Evolutionary conservation across 2,329 filamentous ascomycete genomes (phyloP).

Genomic region (Bipolaris gigantea): DNA sequence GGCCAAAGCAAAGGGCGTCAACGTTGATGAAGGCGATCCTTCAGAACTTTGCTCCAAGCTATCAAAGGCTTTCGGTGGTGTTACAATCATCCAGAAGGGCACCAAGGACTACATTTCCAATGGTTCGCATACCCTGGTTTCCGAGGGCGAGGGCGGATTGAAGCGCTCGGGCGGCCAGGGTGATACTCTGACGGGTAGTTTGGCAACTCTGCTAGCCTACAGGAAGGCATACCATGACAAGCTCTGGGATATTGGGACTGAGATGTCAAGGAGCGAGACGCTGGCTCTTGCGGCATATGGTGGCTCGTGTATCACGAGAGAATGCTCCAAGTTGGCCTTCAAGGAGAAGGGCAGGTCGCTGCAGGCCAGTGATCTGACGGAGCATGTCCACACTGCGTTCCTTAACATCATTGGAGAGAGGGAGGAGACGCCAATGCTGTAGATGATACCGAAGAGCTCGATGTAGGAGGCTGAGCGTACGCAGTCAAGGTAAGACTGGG

Average conservation of each 20-base stretch:
- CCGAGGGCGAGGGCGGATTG: slow-evolving; percentile 76
- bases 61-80: slow-evolving; percentile 76
- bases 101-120: slow-evolving; percentile 79
- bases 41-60: slow-evolving; percentile 68
- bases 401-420: slow-evolving; percentile 74
- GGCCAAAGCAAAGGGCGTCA: slow-evolving; percentile 72
- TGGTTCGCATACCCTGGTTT: slow-evolving; percentile 71
- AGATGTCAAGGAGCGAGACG: slow-evolving; percentile 60
- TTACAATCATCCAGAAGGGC: slow-evolving; percentile 92
- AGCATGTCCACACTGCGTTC: slow-evolving; percentile 84
- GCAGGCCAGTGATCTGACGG: slow-evolving; percentile 91
- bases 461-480: not conserved
- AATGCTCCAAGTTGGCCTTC: slow-evolving; percentile 87
- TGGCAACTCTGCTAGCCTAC: slow-evolving; percentile 89
- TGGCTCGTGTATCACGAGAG: slow-evolving; percentile 83
- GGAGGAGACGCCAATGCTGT: slow-evolving; percentile 35
- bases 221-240: slow-evolving; percentile 81
- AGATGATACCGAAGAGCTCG: not conserved
- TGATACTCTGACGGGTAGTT: slow-evolving; percentile 86
- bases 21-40: slow-evolving; percentile 57
- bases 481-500: not conserved
- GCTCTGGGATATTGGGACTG: slow-evolving; percentile 68
- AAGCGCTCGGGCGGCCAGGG: slow-evolving; percentile 95
- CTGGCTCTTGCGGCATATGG: slow-evolving; percentile 81
- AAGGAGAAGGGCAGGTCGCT: slow-evolving; percentile 81